Evolutionary conservation across 192 early-diverging fungal genomes (phyloP).

Genomic region (Glomus cerebriforme): DNA sequence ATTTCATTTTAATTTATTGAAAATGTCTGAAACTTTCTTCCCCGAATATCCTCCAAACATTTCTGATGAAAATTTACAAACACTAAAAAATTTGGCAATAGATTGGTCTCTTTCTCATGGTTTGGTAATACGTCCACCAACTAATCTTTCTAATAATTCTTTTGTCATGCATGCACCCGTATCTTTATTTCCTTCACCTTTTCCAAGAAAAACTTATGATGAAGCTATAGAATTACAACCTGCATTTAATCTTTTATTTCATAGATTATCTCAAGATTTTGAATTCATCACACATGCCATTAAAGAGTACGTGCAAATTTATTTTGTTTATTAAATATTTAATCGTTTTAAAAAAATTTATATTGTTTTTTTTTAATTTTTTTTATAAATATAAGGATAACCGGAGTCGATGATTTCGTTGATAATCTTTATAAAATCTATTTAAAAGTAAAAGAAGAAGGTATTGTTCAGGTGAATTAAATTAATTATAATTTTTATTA

Average conservation of each 20-base stretch:
- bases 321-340: neutral
- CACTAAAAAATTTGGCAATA: constrained; percentile 59
- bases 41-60: constrained; percentile 13
- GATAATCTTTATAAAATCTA: constrained; percentile 78
- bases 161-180: constrained; percentile 81
- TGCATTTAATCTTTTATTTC: constrained; percentile 78
- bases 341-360: neutral
- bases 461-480: constrained; percentile 56
- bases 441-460: constrained; percentile 57
- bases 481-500: neutral
- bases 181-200: constrained; percentile 83
- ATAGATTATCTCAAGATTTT: constrained; percentile 74
- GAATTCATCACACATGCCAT: constrained; percentile 74
- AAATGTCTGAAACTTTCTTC: neutral
- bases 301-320: constrained; percentile 53
- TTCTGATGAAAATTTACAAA: constrained; percentile 39
- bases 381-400: constrained; percentile 50
- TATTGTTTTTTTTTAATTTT: constrained; percentile 10
- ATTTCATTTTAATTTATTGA: too few species aligned
- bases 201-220: constrained; percentile 72
- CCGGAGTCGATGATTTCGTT: constrained; percentile 85
- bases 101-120: constrained; percentile 88
- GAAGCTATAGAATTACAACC: constrained; percentile 77
- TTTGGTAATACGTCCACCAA: constrained; percentile 72
- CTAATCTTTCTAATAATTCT: constrained; percentile 35